These are phyloP conservation scores for Fusarium sublunatum DNA, from an alignment of 2,329 filamentous ascomycete genomes.

Conservation along the genomic window DNA sequence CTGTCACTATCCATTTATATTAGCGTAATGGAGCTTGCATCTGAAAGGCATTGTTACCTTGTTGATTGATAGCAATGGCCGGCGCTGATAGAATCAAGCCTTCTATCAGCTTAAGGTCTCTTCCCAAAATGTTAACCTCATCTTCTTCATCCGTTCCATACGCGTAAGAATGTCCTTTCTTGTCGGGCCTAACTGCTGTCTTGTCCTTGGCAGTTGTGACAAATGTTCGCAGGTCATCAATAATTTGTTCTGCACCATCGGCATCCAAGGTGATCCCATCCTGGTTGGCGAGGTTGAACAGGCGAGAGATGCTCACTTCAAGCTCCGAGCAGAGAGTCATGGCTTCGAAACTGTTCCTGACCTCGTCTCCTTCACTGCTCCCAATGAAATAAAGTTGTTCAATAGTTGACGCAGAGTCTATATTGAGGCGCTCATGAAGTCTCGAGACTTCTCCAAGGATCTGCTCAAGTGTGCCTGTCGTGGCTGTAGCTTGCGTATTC, in stretches of 20 bases:
- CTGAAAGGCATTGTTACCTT: conserved; percentile 6
- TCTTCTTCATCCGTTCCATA: background rate
- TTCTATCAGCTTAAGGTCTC: conserved; percentile 18
- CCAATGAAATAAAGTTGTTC: too few relatives aligned
- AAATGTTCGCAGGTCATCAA: conserved; percentile 24
- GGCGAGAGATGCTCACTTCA: conserved; percentile 21
- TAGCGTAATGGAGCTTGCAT: too few relatives aligned
- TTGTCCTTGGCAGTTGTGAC: conserved; percentile 15
- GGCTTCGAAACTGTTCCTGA: background rate
- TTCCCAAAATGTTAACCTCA: background rate
- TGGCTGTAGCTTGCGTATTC: conserved; percentile 5
- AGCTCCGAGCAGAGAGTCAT: conserved; percentile 24
- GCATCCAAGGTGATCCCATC: conserved; percentile 21
- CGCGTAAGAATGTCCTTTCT: rapidly evolving
- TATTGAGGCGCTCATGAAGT: conserved; percentile 6
- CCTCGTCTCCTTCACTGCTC: too few relatives aligned
- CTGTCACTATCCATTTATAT: too few relatives aligned
- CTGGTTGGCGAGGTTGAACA: conserved; percentile 9
- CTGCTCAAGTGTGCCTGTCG: conserved; percentile 15
- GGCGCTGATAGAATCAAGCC: conserved; percentile 17
- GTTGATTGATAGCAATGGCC: conserved; percentile 10
- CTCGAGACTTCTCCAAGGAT: conserved; percentile 18
- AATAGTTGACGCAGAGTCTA: background rate
- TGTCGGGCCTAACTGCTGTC: background rate
- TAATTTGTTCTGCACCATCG: conserved; percentile 30